Evolutionary conservation across 176 grass and related monocot genomes (phyloP).

Genomic region (Oryza longistaminata): DNA sequence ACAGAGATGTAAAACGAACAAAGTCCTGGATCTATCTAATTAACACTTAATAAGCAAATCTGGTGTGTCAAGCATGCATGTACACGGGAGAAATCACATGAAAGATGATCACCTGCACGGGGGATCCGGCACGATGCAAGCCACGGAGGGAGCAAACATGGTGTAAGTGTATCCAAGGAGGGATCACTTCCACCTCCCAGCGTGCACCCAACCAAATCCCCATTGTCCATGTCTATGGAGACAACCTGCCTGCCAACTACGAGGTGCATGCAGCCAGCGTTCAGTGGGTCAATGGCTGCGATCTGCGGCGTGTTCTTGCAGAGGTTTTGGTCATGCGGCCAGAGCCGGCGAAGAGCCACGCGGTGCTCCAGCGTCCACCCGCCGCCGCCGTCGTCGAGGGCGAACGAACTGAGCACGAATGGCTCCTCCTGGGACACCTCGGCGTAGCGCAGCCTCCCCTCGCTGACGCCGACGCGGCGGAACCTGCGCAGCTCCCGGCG

Average conservation of each 20-base stretch:
- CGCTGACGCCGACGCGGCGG: slow-evolving; percentile 27
- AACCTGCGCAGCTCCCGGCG: not conserved
- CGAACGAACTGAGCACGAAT: slow-evolving; percentile 23
- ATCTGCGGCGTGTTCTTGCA: slow-evolving; percentile 2
- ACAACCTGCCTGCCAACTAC: not conserved
- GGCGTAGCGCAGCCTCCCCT: slow-evolving; percentile 31
- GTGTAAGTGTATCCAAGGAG: not conserved
- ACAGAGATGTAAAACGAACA: no score
- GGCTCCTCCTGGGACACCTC: slow-evolving; percentile 30
- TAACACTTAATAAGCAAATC: no score
- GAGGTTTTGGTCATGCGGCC: no score
- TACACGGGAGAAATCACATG: no score
- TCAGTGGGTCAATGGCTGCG: slow-evolving; percentile 11
- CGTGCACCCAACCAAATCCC: not conserved
- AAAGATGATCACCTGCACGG: slow-evolving; percentile 12
- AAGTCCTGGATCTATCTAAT: no score
- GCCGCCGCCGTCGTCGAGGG: not conserved
- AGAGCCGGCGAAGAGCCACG: slow-evolving; percentile 15
- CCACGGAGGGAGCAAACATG: slow-evolving; percentile 31
- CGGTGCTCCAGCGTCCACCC: slow-evolving; percentile 38
- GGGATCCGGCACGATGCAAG: slow-evolving; percentile 31
- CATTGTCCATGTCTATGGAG: slow-evolving; percentile 25
- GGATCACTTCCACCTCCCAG: no score
- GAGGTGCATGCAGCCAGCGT: slow-evolving; percentile 21
- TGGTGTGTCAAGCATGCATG: no score